phyloP scores from a whole-genome alignment of 768 basidiomycete species.

The Phlebiopsis flavidoalba region DNA sequence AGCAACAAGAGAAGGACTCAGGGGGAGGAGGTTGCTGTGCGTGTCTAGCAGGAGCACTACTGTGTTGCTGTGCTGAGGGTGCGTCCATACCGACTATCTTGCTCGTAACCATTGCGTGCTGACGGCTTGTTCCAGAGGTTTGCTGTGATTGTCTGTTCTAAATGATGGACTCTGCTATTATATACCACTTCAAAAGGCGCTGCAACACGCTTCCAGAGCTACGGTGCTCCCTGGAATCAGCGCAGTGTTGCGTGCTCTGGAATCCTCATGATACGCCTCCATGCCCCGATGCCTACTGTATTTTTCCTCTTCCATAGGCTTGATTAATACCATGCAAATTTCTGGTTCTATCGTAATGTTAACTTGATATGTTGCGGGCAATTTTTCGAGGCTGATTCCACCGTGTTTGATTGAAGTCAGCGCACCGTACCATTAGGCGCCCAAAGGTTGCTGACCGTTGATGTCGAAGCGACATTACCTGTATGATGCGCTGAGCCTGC shows the following conservation, averaged over 20 bases:
- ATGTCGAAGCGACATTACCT: neutral
- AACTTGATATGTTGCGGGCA: neutral
- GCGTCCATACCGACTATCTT: conserved; percentile 18
- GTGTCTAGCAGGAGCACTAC: conserved; percentile 56
- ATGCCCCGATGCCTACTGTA: neutral
- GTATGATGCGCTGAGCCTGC: no score
- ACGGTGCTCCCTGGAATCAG: neutral
- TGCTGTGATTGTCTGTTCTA: conserved; percentile 68
- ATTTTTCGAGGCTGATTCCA: neutral
- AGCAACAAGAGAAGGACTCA: conserved; percentile 43
- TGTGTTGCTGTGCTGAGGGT: conserved; percentile 78
- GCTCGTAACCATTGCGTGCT: neutral
- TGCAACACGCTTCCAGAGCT: neutral
- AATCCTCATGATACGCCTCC: neutral
- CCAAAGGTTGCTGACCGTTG: neutral
- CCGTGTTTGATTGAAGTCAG: neutral
- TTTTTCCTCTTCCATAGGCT: neutral
- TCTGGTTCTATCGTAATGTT: neutral
- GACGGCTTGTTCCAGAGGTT: conserved; percentile 41
- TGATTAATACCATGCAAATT: neutral
- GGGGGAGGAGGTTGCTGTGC: conserved; percentile 49
- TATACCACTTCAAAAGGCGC: conserved; percentile 1
- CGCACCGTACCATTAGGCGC: neutral
- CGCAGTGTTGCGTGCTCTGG: neutral
- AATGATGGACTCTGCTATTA: conserved; percentile 7